Base-by-base conservation (phyloP, 2,329 filamentous ascomycete species). In the Colletotrichum siamense region DNA sequence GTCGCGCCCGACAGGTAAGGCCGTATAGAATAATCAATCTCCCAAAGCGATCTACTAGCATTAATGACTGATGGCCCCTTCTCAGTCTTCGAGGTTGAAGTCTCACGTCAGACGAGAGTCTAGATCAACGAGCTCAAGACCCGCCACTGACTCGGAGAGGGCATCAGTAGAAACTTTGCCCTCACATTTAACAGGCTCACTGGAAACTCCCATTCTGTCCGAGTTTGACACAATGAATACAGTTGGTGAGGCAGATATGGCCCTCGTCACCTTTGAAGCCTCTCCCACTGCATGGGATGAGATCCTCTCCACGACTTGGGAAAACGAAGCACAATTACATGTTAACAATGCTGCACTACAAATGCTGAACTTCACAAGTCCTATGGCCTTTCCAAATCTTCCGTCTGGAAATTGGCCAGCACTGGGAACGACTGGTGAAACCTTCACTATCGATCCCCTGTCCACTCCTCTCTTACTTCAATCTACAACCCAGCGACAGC, bases 1-100 rank as follows among this genome's bases (percentile, higher is more conserved):
- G 59, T 32, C 59, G 59, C 28, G 18, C n/a, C 18, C 59, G 12
- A 34, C 59, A 62, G 28, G 30, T 62, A 32, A 28, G 57, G 6
- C n/a, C 2, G 3, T 2, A 49, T 7, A n/a, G 18, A 34, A 18
- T 24, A 3, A 26, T 18, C 8, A 0, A 5, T 5, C 44, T 4
- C n/a, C 10, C n/a, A 22, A 52, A 52, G 44, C n/a, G 44, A 52
- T 52, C n/a, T 52, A 3, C 16, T 18, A 9, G 28, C 12, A 22
- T n/a, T 9, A 4, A 15, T 62, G 12, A 34, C 59, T 34, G 13
- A 62, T 8, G 28, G 18, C 16, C 2, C 26, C n/a, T 52, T 22
- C 2, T 8, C 44, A 52, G 44, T 24, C 44, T 52, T 52, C 44
- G 44, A 4, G 44, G 6, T 13, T 52, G 6, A 52, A 52, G 44